Percentiles rank a stretch among this genome's conserved stretches.
Conservation (phyloP, 2,329 filamentous ascomycete species). For the Didymella pomorum region DNA sequence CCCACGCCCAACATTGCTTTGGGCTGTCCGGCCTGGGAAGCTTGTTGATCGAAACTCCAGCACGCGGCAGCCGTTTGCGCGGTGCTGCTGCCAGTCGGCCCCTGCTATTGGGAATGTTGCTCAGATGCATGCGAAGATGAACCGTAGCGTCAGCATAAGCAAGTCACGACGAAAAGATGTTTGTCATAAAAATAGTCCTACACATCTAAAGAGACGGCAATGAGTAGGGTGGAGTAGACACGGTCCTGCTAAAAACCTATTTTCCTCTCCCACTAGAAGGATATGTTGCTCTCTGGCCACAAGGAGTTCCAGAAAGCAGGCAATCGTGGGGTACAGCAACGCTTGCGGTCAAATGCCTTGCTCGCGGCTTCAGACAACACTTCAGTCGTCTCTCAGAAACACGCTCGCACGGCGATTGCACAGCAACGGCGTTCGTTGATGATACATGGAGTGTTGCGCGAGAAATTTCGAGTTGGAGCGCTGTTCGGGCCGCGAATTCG, state of each 20-base stretch:
- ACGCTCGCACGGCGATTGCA: not conserved
- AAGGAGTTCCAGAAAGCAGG: conserved; percentile 58
- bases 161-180: conserved; percentile 45
- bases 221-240: conserved; percentile 62
- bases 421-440: conserved; percentile 1
- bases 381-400: not conserved
- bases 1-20: not conserved
- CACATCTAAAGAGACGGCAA: conserved; percentile 50
- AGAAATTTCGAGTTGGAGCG: conserved; percentile 3
- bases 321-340: conserved; percentile 55
- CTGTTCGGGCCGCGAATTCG: not conserved
- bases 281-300: conserved; percentile 60
- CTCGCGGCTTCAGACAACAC: conserved; percentile 5
- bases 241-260: conserved; percentile 61
- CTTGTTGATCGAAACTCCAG: not conserved
- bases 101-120: not conserved
- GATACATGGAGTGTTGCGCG: not conserved
- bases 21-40: not conserved
- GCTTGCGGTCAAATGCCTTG: conserved; percentile 15
- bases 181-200: conserved; percentile 59
- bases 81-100: not conserved
- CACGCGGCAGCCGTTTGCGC: not conserved
- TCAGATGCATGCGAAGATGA: not conserved
- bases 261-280: conserved; percentile 61
- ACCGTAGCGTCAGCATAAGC: not conserved